These are phyloP conservation scores for Aspergillus mulundensis DNA, from an alignment of 495 filamentous ascomycete genomes.

Conservation along the genomic window DNA sequence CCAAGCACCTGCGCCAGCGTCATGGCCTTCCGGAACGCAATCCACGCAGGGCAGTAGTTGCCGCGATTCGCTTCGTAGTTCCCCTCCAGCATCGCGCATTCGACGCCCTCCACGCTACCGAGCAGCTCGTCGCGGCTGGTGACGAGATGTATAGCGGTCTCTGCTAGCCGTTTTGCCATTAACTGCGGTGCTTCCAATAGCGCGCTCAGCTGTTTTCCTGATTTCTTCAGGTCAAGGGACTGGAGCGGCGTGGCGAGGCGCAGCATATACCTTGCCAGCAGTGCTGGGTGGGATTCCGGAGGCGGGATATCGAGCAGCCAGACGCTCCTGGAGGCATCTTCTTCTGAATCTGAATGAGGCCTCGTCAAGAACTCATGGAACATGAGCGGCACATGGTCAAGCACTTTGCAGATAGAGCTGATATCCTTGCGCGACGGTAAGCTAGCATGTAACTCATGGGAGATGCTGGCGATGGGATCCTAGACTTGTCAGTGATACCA, in stretches of 20 bases:
- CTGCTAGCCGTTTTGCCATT: slow-evolving; percentile 12
- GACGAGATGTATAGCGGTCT: slow-evolving; percentile 35
- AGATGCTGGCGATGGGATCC: background rate
- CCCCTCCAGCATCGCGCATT: slow-evolving; percentile 47
- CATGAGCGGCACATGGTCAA: background rate
- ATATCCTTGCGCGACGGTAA: slow-evolving; percentile 3
- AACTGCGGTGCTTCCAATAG: background rate
- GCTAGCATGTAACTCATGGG: background rate
- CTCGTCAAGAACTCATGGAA: background rate
- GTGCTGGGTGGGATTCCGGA: slow-evolving; percentile 4
- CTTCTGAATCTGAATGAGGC: too few relatives aligned
- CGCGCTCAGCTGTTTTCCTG: background rate
- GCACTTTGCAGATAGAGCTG: background rate
- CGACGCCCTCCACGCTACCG: slow-evolving; percentile 42
- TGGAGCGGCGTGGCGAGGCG: slow-evolving; percentile 20
- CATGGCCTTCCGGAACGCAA: slow-evolving; percentile 36
- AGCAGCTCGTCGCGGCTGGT: slow-evolving; percentile 43
- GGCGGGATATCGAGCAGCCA: background rate
- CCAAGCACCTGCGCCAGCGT: slow-evolving; percentile 9
- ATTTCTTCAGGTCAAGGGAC: slow-evolving; percentile 27
- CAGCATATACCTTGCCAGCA: slow-evolving; percentile 15
- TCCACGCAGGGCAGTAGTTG: slow-evolving; percentile 41
- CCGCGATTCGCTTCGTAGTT: slow-evolving; percentile 42
- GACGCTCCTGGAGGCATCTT: too few relatives aligned
- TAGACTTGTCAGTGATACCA: background rate